Evolutionary conservation across 1,139 yeast genomes (phyloP).

Genomic region (Blastobotrys buckinghamii): DNA sequence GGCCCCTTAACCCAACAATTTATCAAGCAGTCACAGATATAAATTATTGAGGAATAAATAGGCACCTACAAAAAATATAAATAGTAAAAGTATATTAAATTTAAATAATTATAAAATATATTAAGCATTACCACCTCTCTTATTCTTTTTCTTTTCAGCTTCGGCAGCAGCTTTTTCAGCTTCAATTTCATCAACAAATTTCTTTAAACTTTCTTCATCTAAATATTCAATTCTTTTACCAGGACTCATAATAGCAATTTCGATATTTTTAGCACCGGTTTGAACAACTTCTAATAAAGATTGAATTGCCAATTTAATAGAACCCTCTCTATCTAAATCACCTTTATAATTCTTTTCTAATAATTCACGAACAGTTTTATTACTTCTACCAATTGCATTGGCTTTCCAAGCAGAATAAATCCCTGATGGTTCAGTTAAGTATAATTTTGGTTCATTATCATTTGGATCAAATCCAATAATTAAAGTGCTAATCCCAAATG

Average conservation of each 20-base stretch:
- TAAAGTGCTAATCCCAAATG: slow-evolving; percentile 90
- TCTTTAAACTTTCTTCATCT: slow-evolving; percentile 66
- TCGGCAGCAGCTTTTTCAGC: slow-evolving; percentile 88
- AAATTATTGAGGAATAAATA: background rate
- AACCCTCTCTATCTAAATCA: slow-evolving; percentile 63
- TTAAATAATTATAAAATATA: background rate
- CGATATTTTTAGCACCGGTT: slow-evolving; percentile 95
- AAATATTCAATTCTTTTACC: slow-evolving; percentile 40
- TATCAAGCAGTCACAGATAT: no score
- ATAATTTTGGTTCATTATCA: slow-evolving; percentile 73
- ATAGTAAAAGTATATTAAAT: background rate
- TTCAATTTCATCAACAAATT: slow-evolving; percentile 77
- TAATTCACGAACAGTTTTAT: slow-evolving; percentile 93
- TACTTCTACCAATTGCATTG: slow-evolving; percentile 91
- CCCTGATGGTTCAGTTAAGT: slow-evolving; percentile 97
- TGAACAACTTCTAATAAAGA: slow-evolving; percentile 93
- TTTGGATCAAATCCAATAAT: slow-evolving; percentile 94
- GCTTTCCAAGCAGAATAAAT: slow-evolving; percentile 99
- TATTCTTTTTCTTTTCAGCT: slow-evolving; percentile 60
- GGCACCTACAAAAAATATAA: background rate
- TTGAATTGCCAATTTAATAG: slow-evolving; percentile 77
- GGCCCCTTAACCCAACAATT: no score
- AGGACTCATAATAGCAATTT: slow-evolving; percentile 81
- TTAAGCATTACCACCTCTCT: background rate
- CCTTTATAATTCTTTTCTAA: slow-evolving; percentile 86